These are phyloP conservation scores for Botrytis fragariae DNA, from an alignment of 2,329 filamentous ascomycete genomes.

Conservation along the genomic window DNA sequence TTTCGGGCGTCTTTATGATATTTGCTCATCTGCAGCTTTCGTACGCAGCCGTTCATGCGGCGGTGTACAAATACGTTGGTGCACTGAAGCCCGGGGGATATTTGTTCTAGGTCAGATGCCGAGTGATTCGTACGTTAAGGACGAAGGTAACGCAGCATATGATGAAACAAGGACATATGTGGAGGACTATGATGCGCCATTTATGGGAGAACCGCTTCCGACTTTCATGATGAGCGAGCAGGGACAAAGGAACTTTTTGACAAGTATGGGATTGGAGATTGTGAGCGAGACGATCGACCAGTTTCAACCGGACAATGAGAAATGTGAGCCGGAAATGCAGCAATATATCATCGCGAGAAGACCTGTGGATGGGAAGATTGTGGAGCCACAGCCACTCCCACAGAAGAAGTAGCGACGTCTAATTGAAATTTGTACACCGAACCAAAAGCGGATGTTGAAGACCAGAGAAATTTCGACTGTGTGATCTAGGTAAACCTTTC, in stretches of 20 bases:
- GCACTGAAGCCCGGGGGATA: conserved; percentile 33
- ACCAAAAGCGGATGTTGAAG: not conserved
- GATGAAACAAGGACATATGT: conserved; percentile 36
- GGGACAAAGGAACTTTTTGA: conserved; percentile 28
- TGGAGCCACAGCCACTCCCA: conserved; percentile 19
- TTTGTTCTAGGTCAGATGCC: conserved; percentile 36
- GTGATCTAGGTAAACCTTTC: not conserved
- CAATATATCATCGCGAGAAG: conserved; percentile 25
- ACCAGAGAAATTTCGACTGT: not conserved
- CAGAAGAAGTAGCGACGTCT: not conserved
- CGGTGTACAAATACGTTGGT: conserved; percentile 29
- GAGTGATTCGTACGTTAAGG: conserved; percentile 35
- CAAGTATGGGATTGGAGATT: conserved; percentile 32
- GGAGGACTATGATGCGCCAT: conserved; percentile 30
- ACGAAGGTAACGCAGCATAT: conserved; percentile 24
- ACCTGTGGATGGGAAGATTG: conserved; percentile 2
- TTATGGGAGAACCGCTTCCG: conserved; percentile 31
- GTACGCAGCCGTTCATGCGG: conserved; percentile 34
- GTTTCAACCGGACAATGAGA: conserved; percentile 30
- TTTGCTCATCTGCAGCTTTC: conserved; percentile 35
- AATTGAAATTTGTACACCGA: not conserved
- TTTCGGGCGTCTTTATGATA: conserved; percentile 37
- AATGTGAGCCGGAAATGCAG: conserved; percentile 22
- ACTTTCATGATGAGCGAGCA: conserved; percentile 30
- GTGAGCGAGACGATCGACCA: conserved; percentile 29